phyloP scores from a whole-genome alignment of 2,329 filamentous ascomycete species.

The Sporothrix phasma region DNA sequence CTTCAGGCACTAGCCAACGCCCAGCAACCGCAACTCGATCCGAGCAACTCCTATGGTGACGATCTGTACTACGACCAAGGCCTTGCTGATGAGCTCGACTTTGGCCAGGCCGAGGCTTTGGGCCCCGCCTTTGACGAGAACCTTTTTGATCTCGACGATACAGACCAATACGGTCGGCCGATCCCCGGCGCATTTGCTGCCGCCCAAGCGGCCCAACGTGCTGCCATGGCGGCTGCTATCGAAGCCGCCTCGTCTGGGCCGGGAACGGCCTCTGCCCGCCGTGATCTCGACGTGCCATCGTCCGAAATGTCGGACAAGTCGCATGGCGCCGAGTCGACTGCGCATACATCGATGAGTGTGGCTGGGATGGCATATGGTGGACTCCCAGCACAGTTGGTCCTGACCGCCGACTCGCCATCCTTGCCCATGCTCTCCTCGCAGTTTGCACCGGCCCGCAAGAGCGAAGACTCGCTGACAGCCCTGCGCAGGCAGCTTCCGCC shows the following conservation, averaged over 20 bases:
- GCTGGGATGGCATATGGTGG: slow-evolving; percentile 18
- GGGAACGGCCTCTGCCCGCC: not conserved
- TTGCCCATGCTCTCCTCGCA: slow-evolving; percentile 12
- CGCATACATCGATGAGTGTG: slow-evolving; percentile 40
- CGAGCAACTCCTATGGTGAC: slow-evolving; percentile 33
- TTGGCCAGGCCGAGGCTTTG: slow-evolving; percentile 42
- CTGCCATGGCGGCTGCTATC: slow-evolving; percentile 18
- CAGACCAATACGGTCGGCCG: slow-evolving; percentile 51
- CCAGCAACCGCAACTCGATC: not conserved
- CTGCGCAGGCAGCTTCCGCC: slow-evolving; percentile 14
- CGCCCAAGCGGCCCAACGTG: slow-evolving; percentile 38
- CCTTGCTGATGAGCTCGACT: slow-evolving; percentile 34
- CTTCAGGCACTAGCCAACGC: too few relatives aligned
- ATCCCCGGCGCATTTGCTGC: slow-evolving; percentile 48
- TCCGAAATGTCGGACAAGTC: slow-evolving; percentile 37
- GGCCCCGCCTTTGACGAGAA: slow-evolving; percentile 58
- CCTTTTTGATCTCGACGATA: slow-evolving; percentile 60
- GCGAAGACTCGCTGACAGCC: slow-evolving; percentile 8
- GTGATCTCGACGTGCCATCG: slow-evolving; percentile 34
- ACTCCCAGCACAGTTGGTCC: not conserved
- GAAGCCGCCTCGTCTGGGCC: slow-evolving; percentile 3
- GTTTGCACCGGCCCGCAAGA: not conserved
- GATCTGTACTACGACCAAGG: slow-evolving; percentile 58
- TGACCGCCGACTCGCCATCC: slow-evolving; percentile 2
- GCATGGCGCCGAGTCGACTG: slow-evolving; percentile 38